Evolutionary conservation across 2,329 filamentous ascomycete species (phyloP), one percentile per base, ranked within the genome.

Genomic region (Magnaporthiopsis rhizophila): DNA sequence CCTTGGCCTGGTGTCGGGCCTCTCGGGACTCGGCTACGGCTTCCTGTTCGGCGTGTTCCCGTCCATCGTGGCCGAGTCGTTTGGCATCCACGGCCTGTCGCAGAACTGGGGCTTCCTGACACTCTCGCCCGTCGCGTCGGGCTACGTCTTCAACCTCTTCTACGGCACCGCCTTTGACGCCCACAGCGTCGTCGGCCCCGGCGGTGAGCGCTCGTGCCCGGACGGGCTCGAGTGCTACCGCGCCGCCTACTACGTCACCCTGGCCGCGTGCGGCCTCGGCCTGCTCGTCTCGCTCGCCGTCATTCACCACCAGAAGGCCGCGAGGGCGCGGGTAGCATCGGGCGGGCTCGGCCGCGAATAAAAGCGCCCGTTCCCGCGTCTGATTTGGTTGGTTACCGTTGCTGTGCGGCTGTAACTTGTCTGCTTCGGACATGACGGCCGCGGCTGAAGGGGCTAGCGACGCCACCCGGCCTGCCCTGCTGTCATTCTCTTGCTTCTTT

Each of bases 91-190:
- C 66, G 94, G 93, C 1, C 81, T 99, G 60, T 92, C 89, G 64
- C 91, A 97, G 73, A 99, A 98, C 72, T 99, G 95, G 94, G 95
- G 95, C 18, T 89, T 90, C 70, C 96, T 99, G 87, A 97, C 92
- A 0, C 80, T 97, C 61, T 89, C 91, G 3, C 93, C 94, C 0
- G 91, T 97, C 3, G 76, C 97, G 34, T 92, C 89, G 11, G 93
- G 92, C 62, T 96, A 98, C 70, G 75, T 97, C 28, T 98, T 96
- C 81, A 99, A 98, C 73, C 78, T 97, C 1, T 86, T 95, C 65
- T 99, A 98, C 73, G 95, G 95, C 61, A 78, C 75, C 21, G 87
- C 97, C 0, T 96, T 92, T 69, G 95, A 99, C 73, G 78, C 79
- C 11, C 92, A 97, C 74, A 93, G 89, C 28, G 77, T 88, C 45